A percentile compares a stretch with the other conserved stretches of the same genome.
These are phyloP conservation scores for Phytophthora syringae DNA, from an alignment of 352 stramenopile genomes.

Conservation along the genomic window DNA sequence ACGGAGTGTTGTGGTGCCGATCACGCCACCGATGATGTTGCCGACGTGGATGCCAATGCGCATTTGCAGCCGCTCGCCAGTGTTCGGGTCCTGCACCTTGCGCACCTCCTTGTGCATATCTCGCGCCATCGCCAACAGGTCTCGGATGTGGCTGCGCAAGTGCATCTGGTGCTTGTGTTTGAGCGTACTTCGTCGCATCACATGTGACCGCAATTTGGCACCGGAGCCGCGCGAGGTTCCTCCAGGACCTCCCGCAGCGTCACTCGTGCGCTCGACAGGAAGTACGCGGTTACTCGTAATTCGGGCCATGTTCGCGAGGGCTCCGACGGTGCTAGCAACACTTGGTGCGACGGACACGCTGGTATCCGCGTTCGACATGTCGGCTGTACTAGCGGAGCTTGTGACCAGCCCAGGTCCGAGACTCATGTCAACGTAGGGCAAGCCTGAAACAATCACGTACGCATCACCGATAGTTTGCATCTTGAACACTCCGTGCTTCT, in stretches of 20 bases:
- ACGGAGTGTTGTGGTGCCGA: slow-evolving; percentile 85
- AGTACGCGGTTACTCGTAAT: slow-evolving; percentile 64
- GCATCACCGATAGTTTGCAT: slow-evolving; percentile 94
- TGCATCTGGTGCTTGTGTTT: slow-evolving; percentile 88
- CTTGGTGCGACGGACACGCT: slow-evolving; percentile 18
- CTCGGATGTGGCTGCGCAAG: slow-evolving; percentile 79
- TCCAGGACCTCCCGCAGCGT: slow-evolving; percentile 2
- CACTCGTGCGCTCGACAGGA: slow-evolving; percentile 38
- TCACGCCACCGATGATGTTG: slow-evolving; percentile 89
- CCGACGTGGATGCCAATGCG: slow-evolving; percentile 89
- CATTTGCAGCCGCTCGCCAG: slow-evolving; percentile 84
- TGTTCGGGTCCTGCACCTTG: slow-evolving; percentile 87
- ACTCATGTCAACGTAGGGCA: slow-evolving; percentile 90
- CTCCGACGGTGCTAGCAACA: not conserved
- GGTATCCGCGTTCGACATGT: slow-evolving; percentile 32
- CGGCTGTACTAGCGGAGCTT: slow-evolving; percentile 21
- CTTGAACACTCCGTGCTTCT: slow-evolving; percentile 94
- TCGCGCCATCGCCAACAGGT: slow-evolving; percentile 79
- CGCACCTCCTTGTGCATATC: slow-evolving; percentile 90
- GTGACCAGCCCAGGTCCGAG: slow-evolving; percentile 56
- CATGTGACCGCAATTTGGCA: slow-evolving; percentile 27
- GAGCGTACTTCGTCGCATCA: slow-evolving; percentile 62
- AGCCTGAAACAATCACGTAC: slow-evolving; percentile 90
- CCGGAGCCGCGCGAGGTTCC: slow-evolving; percentile 13
- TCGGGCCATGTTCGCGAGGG: slow-evolving; percentile 12